Base-by-base conservation (phyloP, 2,329 filamentous ascomycete species). In the Orbilia oligospora region DNA sequence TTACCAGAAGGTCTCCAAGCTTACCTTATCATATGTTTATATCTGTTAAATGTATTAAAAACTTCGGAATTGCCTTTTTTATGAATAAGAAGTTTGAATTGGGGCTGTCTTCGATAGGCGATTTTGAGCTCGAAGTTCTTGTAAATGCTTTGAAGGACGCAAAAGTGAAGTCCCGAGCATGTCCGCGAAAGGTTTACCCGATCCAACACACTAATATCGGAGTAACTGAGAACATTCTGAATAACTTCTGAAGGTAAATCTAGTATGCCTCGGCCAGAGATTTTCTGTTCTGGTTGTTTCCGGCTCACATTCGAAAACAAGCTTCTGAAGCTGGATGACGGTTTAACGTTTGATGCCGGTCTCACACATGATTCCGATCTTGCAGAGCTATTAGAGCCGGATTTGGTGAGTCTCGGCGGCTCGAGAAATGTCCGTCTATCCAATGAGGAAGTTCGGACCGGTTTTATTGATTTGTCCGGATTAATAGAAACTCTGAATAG, bases 21-120 rank as follows among this genome's bases (percentile, higher is more conserved):
- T 8, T 44, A 76, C 71, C 38, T 46, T n/a, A 76, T 61, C 27
- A 71, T 24, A 71, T 76, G 56, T 46, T 71, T 76, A 24, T 76
- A 22, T 38, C 27, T 46, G 18, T 64, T 55, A 46, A 76, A 76
- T 5, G 18, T 61, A 18, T 56, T 58, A 41, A 76, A 46, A 5
- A 24, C 27, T 20, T 49, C 41, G 3, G 55, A 55, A 14, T 48
- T 38, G 10, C 66, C 58, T 22, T 51, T 41, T 16, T 64, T 69
- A n/a, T 70, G 38, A 9, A 58, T 22, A 0, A 69, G 41, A 41
- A 76, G 56, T 6, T 27, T 58, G 46, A 76, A 76, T 30, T 65
- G 51, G 9, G 72, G 72, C 0, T 24, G 16, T 22, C 58, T 48
- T 20, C 66, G 72, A 38, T 55, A 76, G 5, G 65, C 24, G 18